phyloP scores from a whole-genome alignment of 176 grass and related monocot species.

The Triticum turgidum region DNA sequence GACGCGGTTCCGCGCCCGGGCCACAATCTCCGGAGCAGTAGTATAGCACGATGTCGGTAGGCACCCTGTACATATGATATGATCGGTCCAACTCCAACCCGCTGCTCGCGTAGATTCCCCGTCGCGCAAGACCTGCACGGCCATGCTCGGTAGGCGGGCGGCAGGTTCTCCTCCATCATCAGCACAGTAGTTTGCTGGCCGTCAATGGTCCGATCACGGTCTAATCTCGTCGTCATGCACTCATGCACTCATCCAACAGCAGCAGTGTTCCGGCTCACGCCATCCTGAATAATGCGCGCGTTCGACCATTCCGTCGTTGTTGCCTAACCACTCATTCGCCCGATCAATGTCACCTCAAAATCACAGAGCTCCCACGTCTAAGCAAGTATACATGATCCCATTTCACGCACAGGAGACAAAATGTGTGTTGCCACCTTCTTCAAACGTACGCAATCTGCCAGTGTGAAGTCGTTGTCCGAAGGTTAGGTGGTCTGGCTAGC shows the following conservation, averaged over 20 bases:
- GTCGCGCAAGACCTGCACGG: background rate
- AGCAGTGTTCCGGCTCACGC: background rate
- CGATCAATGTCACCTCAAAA: too few relatives aligned
- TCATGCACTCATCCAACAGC: background rate
- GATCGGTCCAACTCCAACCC: background rate
- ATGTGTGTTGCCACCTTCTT: background rate
- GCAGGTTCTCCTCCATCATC: background rate
- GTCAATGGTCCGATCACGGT: background rate
- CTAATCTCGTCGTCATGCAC: background rate
- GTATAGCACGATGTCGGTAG: background rate
- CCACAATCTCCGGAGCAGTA: background rate
- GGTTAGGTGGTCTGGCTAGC: constrained; percentile 29
- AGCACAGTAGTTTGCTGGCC: background rate
- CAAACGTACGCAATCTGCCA: background rate
- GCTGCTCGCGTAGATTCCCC: background rate
- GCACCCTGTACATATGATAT: background rate
- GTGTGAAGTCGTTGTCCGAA: constrained; percentile 32
- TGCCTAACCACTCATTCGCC: too few relatives aligned
- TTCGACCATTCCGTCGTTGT: background rate
- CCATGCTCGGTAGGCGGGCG: background rate
- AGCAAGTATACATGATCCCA: background rate
- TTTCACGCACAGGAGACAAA: background rate
- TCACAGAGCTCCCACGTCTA: too few relatives aligned
- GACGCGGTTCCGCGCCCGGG: background rate
- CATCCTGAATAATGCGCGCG: background rate